Conservation (phyloP, 2,329 filamentous ascomycete species). For the Botrytis paeoniae region DNA sequence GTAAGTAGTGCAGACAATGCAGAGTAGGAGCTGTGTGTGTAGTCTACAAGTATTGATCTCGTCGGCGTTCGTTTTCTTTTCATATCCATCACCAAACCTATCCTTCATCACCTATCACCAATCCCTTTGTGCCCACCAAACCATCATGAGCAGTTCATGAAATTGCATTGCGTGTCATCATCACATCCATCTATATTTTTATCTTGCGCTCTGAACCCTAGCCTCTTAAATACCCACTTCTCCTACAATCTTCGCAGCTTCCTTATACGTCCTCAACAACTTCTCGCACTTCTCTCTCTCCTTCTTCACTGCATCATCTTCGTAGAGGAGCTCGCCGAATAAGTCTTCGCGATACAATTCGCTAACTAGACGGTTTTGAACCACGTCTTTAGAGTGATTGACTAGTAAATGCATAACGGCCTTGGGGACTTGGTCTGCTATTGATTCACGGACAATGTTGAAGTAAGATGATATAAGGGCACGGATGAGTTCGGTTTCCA, state of each 20-base stretch:
- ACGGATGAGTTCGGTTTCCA: conserved; percentile 96
- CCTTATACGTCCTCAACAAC: conserved; percentile 89
- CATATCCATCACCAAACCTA: conserved; percentile 8
- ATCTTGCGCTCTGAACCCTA: neutral
- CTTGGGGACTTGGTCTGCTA: conserved; percentile 97
- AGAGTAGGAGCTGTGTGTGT: neutral
- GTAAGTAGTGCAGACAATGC: neutral
- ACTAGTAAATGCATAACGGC: conserved; percentile 98
- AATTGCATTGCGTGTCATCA: conserved; percentile 11
- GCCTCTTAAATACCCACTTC: conserved; percentile 70
- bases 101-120: conserved; percentile 4
- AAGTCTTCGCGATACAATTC: conserved; percentile 90
- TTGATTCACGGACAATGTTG: conserved; percentile 98
- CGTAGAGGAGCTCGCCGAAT: conserved; percentile 91
- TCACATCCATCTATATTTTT: conserved; percentile 3
- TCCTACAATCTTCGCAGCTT: conserved; percentile 96
- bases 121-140: conserved; percentile 4
- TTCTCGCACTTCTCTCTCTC: conserved; percentile 99
- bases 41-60: conserved; percentile 9
- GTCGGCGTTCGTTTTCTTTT: neutral
- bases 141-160: conserved; percentile 4
- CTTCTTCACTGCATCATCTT: conserved; percentile 95
- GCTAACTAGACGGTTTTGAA: conserved; percentile 94
- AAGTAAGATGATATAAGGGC: conserved; percentile 98
- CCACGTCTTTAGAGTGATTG: conserved; percentile 96